Conservation (phyloP, 2,329 filamentous ascomycete genomes). For the Clarireedia homoeocarpa region DNA sequence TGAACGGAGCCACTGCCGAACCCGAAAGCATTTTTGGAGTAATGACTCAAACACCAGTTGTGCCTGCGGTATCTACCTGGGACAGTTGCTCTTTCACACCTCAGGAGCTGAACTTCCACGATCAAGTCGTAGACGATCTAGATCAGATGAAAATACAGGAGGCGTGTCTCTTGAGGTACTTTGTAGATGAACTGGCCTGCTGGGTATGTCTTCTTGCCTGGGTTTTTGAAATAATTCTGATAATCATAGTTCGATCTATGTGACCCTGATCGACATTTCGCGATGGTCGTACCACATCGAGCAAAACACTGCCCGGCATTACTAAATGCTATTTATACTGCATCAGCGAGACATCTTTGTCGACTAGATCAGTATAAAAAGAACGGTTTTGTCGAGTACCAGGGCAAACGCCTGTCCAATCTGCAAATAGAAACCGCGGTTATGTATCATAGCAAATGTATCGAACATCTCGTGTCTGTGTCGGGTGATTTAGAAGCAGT, state of each 20-base stretch:
- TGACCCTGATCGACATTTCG: constrained; percentile 35
- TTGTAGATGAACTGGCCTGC: constrained; percentile 21
- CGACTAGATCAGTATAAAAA: constrained; percentile 24
- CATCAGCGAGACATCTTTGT: constrained; percentile 32
- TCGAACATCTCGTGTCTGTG: constrained; percentile 33
- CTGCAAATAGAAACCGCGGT: constrained; percentile 32
- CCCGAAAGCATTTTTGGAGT: neutral
- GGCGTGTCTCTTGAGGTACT: constrained; percentile 22
- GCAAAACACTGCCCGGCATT: constrained; percentile 34
- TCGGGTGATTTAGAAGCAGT: constrained; percentile 31
- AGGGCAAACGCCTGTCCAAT: constrained; percentile 21
- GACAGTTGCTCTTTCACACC: neutral
- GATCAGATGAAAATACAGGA: constrained; percentile 14
- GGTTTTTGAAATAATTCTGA: neutral
- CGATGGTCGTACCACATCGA: constrained; percentile 33
- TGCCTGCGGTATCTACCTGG: neutral
- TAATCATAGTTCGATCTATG: constrained; percentile 33
- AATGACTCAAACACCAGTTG: neutral
- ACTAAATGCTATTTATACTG: constrained; percentile 27
- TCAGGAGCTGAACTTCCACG: neutral
- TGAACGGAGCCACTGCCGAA: neutral
- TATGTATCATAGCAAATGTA: constrained; percentile 35
- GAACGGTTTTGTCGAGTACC: constrained; percentile 20
- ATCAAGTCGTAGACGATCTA: neutral
- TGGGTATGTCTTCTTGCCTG: constrained; percentile 16